phyloP scores from a whole-genome alignment of 371 early-diverging fungal genomes.

The Rhizomucor miehei region DNA sequence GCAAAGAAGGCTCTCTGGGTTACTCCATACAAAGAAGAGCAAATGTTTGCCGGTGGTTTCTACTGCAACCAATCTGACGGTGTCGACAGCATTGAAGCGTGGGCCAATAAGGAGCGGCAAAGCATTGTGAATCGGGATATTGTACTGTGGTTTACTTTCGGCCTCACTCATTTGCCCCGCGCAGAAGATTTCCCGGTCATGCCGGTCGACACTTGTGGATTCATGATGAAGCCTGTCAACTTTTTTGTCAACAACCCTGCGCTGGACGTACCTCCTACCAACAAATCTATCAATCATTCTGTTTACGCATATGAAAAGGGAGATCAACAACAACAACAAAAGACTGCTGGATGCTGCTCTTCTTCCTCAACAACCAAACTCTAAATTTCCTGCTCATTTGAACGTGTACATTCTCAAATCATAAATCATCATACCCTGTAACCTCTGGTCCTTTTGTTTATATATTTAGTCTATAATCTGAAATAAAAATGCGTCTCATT shows the following conservation, averaged over 20 bases:
- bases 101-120: slow-evolving; percentile 30
- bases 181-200: slow-evolving; percentile 56
- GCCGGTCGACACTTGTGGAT: slow-evolving; percentile 50
- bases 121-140: slow-evolving; percentile 41
- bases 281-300: slow-evolving; percentile 41
- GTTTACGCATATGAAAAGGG: slow-evolving; percentile 26
- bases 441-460: too few species aligned
- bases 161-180: slow-evolving; percentile 50
- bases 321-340: too few species aligned
- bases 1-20: slow-evolving; percentile 52
- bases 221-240: slow-evolving; percentile 48
- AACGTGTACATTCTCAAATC: too few species aligned
- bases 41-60: slow-evolving; percentile 55
- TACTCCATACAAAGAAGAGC: slow-evolving; percentile 47
- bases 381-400: slow-evolving; percentile 7
- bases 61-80: slow-evolving; percentile 50
- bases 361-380: slow-evolving; percentile 30
- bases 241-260: slow-evolving; percentile 52
- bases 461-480: too few species aligned
- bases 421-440: too few species aligned
- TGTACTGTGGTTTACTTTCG: slow-evolving; percentile 54
- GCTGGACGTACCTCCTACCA: slow-evolving; percentile 46
- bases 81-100: slow-evolving; percentile 28
- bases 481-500: too few species aligned
- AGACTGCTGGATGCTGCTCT: slow-evolving; percentile 18